phyloP scores from a whole-genome alignment of 768 basidiomycete species.

The Leucosporidium creatinivorum region DNA sequence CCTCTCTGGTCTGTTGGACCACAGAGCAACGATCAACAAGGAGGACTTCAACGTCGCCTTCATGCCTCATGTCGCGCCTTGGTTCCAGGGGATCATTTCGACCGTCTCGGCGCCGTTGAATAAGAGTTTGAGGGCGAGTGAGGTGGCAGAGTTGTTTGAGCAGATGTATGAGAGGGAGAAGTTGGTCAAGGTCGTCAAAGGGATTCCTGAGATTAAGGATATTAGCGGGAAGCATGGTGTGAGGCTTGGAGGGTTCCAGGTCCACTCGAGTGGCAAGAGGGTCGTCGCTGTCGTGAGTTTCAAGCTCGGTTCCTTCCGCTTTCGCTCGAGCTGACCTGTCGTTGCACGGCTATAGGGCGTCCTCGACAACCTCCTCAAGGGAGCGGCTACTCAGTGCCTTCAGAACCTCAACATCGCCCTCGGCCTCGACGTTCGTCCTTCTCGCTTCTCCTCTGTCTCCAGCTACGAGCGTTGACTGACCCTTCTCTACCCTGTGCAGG shows the following conservation, averaged over 20 bases:
- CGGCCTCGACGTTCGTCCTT: conserved; percentile 64
- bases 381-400: conserved; percentile 96
- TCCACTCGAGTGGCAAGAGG: conserved; percentile 76
- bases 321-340: background rate
- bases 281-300: conserved; percentile 82
- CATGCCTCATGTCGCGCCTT: conserved; percentile 76
- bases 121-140: conserved; percentile 58
- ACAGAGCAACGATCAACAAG: conserved; percentile 70
- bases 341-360: conserved; percentile 57
- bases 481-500: background rate
- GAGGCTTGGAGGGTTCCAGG: conserved; percentile 86
- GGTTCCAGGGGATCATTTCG: conserved; percentile 94
- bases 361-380: conserved; percentile 92
- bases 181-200: conserved; percentile 60
- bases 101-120: conserved; percentile 74
- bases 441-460: background rate
- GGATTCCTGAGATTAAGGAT: conserved; percentile 64
- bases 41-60: conserved; percentile 61
- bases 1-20: conserved; percentile 55
- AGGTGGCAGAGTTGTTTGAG: conserved; percentile 66
- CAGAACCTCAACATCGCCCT: conserved; percentile 86
- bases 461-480: conserved; percentile 12
- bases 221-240: conserved; percentile 80
- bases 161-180: conserved; percentile 67
- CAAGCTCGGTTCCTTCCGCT: background rate